Percentiles rank a stretch among this genome's conserved stretches.
Conservation (phyloP, 352 stramenopile genomes). For the Discostella stelligera region DNA sequence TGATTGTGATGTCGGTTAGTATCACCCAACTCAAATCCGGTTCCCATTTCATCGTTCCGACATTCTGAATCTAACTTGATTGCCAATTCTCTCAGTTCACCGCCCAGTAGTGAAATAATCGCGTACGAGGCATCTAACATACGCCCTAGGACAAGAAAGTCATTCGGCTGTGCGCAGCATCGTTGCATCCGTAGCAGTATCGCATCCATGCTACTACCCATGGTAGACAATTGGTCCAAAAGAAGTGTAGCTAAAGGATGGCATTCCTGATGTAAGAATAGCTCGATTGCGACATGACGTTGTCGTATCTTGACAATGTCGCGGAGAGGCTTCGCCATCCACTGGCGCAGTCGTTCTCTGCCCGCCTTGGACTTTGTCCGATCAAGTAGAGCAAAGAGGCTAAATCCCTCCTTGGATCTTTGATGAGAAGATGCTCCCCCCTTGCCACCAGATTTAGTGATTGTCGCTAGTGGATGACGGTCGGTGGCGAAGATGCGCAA, state of each 20-base stretch:
- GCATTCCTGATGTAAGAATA: constrained; percentile 64
- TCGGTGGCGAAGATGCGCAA: constrained; percentile 80
- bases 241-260: constrained; percentile 44
- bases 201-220: constrained; percentile 65
- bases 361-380: constrained; percentile 72
- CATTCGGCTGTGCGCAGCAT: constrained; percentile 62
- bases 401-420: constrained; percentile 79
- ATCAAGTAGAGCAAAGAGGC: constrained; percentile 79
- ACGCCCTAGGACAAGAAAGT: constrained; percentile 65
- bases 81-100: constrained; percentile 52
- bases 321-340: constrained; percentile 76
- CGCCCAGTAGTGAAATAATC: constrained; percentile 59
- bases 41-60: neutral
- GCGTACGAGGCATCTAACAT: constrained; percentile 61
- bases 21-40: neutral
- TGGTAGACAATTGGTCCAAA: constrained; percentile 47
- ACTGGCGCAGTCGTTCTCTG: constrained; percentile 64
- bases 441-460: constrained; percentile 22
- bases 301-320: constrained; percentile 52
- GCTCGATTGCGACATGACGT: constrained; percentile 68
- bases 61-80: constrained; percentile 30
- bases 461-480: constrained; percentile 65
- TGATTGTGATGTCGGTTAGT: neutral
- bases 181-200: constrained; percentile 78
- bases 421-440: constrained; percentile 19